A percentile compares a stretch with the other conserved stretches of the same genome.
phyloP scores from a whole-genome alignment of 2,329 filamentous ascomycete species.

The Conoideocrella luteorostrata region DNA sequence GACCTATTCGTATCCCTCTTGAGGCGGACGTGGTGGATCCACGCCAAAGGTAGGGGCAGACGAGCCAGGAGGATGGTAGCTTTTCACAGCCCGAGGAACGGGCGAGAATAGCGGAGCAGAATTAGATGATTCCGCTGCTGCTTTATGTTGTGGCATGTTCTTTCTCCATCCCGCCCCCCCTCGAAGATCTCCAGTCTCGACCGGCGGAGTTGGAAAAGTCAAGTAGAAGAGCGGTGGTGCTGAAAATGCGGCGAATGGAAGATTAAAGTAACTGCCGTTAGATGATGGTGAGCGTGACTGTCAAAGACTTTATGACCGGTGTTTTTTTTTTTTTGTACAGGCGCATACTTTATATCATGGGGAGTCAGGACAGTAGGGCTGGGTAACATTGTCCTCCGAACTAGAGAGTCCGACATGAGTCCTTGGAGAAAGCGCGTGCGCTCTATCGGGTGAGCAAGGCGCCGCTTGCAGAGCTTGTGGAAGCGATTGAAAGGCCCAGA shows the following conservation, averaged over 20 bases:
- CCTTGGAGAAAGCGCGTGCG: neutral
- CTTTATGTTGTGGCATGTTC: constrained; percentile 7
- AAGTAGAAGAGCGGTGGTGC: constrained; percentile 14
- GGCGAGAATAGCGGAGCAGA: constrained; percentile 2
- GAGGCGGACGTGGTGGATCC: constrained; percentile 50
- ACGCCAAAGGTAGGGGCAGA: constrained; percentile 22
- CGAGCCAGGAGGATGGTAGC: constrained; percentile 5
- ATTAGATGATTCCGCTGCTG: neutral
- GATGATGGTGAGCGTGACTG: no score
- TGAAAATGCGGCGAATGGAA: constrained; percentile 15
- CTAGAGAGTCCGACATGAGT: constrained; percentile 15
- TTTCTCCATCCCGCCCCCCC: constrained; percentile 3
- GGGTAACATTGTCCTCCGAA: constrained; percentile 2
- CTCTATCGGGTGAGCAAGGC: neutral
- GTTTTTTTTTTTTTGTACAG: constrained; percentile 7
- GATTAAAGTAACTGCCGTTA: constrained; percentile 25
- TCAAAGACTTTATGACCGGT: no score
- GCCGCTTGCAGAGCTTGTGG: neutral
- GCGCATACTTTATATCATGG: constrained; percentile 20
- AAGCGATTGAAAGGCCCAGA: no score
- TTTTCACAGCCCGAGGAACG: neutral
- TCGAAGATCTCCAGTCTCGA: constrained; percentile 2
- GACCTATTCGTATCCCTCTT: constrained; percentile 52
- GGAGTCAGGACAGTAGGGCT: neutral
- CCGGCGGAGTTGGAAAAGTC: constrained; percentile 9